Evolutionary conservation across 2,329 filamentous ascomycete species (phyloP).

Genomic region (Monosporascus cannonballus): DNA sequence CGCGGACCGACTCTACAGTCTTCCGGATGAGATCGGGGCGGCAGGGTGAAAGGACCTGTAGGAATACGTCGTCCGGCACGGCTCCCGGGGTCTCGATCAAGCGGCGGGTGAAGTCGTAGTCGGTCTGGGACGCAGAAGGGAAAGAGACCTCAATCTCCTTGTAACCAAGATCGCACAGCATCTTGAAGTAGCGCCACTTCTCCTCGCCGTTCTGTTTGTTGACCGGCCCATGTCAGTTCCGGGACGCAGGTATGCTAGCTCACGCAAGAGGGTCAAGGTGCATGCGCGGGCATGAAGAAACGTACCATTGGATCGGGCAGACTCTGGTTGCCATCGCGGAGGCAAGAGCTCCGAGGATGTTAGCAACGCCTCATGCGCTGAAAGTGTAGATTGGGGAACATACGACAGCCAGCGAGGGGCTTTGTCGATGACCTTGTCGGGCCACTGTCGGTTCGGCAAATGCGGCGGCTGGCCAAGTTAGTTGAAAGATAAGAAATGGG

Average conservation of each 20-base stretch:
- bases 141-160: conserved; percentile 24
- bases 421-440: conserved; percentile 2
- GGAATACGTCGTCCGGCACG: conserved; percentile 18
- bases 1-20: conserved; percentile 11
- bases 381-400: no score
- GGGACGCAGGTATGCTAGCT: no score
- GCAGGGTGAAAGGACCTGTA: conserved; percentile 22
- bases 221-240: no score
- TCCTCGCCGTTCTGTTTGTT: conserved; percentile 2
- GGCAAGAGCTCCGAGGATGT: conserved; percentile 34
- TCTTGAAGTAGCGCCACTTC: conserved; percentile 19
- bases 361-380: no score
- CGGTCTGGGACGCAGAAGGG: conserved; percentile 20
- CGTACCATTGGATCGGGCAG: conserved; percentile 6
- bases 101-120: conserved; percentile 18
- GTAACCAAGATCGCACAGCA: conserved; percentile 20
- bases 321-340: conserved; percentile 49
- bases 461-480: no score
- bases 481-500: no score
- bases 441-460: conserved; percentile 3
- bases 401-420: conserved; percentile 61
- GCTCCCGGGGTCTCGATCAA: conserved; percentile 12
- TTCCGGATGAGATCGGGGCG: conserved; percentile 9
- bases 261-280: no score
- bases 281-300: neutral